Percentiles rank a stretch among this genome's conserved stretches.
Evolutionary conservation across 139 green algal species (phyloP).

Genomic region (Axilococcus clingmanii): DNA sequence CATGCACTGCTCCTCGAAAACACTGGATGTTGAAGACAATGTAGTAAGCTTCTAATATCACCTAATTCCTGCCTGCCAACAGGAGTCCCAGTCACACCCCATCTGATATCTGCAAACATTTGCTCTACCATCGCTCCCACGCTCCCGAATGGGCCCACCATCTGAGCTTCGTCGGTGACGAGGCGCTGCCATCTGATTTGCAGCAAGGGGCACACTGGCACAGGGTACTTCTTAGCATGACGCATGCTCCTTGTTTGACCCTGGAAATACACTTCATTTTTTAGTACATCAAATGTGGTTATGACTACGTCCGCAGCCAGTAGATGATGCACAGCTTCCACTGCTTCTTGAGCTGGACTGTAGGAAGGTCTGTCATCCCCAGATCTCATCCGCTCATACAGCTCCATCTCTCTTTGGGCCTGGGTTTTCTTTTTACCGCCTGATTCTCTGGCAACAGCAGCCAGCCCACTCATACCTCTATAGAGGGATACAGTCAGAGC

Average conservation of each 20-base stretch:
- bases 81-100: conserved; percentile 74
- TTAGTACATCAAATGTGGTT: conserved; percentile 79
- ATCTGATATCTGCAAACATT: conserved; percentile 35
- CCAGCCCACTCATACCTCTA: conserved; percentile 36
- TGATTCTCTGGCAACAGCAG: not conserved
- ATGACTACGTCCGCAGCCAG: conserved; percentile 80
- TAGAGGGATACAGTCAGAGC: conserved; percentile 47
- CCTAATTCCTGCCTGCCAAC: conserved; percentile 54
- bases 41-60: conserved; percentile 76
- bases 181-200: conserved; percentile 79
- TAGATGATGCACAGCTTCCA: conserved; percentile 28
- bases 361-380: not conserved
- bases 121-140: conserved; percentile 66
- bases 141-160: conserved; percentile 62
- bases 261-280: conserved; percentile 54
- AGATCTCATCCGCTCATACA: not conserved
- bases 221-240: not conserved
- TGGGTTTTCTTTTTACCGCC: not conserved
- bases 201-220: conserved; percentile 46
- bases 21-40: conserved; percentile 52
- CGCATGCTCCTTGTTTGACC: not conserved
- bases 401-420: not conserved
- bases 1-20: not conserved
- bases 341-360: not conserved
- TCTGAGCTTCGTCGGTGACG: conserved; percentile 87